phyloP scores from a whole-genome alignment of 768 basidiomycete species.

The Rhodotorula toruloides region DNA sequence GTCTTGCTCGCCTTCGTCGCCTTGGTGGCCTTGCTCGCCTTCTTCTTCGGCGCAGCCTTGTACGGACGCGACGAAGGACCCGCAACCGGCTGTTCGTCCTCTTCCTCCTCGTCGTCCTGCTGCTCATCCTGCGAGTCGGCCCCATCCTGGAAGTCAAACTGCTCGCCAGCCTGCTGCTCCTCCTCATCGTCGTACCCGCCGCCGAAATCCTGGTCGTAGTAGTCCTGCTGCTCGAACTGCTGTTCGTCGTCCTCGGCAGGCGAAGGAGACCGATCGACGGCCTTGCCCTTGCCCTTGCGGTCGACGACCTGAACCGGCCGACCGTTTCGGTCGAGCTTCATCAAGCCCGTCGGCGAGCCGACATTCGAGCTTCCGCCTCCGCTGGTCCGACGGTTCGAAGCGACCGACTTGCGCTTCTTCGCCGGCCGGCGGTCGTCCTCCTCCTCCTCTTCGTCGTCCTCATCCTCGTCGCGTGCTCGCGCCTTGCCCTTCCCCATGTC shows the following conservation, averaged over 20 bases:
- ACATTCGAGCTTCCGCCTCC: background rate
- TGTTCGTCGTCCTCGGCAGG: background rate
- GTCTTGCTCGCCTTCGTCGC: slow-evolving; percentile 23
- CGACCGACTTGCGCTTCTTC: no score
- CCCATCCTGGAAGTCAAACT: slow-evolving; percentile 14
- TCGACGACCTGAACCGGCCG: background rate
- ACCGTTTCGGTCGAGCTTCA: slow-evolving; percentile 28
- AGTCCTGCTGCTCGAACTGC: background rate
- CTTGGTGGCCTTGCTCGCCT: background rate
- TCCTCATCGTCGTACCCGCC: background rate
- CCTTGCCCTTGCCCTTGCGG: slow-evolving; percentile 24
- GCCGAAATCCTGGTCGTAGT: slow-evolving; percentile 17
- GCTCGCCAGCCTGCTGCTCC: slow-evolving; percentile 15
- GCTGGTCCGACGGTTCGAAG: slow-evolving; percentile 1
- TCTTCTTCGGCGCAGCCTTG: no score
- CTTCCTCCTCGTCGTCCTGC: slow-evolving; percentile 9
- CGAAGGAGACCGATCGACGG: background rate
- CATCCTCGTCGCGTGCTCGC: slow-evolving; percentile 8
- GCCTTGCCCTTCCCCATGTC: slow-evolving; percentile 24
- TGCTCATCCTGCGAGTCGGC: slow-evolving; percentile 12
- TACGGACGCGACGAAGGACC: background rate
- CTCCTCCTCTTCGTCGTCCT: slow-evolving; percentile 5
- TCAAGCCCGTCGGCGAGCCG: background rate
- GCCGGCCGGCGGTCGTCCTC: no score
- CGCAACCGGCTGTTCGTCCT: slow-evolving; percentile 1